Conservation (phyloP, 768 basidiomycete species). For the Naganishia kalamii region DNA sequence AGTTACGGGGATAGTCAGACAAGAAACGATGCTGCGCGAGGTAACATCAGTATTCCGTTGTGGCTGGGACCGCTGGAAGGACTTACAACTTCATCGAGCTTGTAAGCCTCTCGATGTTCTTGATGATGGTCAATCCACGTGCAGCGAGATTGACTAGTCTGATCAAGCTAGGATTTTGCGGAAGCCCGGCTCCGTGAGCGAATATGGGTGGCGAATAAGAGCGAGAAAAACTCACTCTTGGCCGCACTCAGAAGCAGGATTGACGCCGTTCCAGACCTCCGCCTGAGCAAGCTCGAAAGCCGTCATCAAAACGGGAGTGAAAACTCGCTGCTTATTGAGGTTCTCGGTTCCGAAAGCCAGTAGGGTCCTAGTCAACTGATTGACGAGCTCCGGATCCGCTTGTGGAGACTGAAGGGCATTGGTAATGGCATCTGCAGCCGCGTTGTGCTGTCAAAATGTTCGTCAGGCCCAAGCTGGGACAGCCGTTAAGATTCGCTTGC, state of each 20-base stretch:
- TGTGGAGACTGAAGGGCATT: background rate
- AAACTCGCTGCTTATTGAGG: constrained; percentile 60
- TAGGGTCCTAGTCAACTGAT: background rate
- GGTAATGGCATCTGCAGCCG: background rate
- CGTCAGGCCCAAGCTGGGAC: background rate
- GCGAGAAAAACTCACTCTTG: background rate
- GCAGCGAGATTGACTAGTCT: constrained; percentile 56
- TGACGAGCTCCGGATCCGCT: background rate
- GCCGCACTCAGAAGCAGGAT: constrained; percentile 25
- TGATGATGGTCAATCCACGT: constrained; percentile 62
- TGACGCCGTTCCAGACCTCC: constrained; percentile 52
- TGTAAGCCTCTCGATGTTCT: constrained; percentile 73
- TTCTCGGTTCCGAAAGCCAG: constrained; percentile 47
- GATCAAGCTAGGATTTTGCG: background rate
- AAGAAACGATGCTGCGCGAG: constrained; percentile 57
- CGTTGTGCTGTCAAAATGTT: background rate
- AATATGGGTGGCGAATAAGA: background rate
- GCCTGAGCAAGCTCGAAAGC: constrained; percentile 67
- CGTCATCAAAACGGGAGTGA: constrained; percentile 75
- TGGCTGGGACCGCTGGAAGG: background rate
- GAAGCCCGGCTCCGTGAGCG: background rate
- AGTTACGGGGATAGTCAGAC: constrained; percentile 53
- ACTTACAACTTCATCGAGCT: constrained; percentile 78
- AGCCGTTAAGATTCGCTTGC: constrained; percentile 33
- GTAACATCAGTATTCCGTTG: background rate